Evolutionary conservation across 2,329 filamentous ascomycete genomes (phyloP).

Genomic region (Trichophyton mentagrophytes): DNA sequence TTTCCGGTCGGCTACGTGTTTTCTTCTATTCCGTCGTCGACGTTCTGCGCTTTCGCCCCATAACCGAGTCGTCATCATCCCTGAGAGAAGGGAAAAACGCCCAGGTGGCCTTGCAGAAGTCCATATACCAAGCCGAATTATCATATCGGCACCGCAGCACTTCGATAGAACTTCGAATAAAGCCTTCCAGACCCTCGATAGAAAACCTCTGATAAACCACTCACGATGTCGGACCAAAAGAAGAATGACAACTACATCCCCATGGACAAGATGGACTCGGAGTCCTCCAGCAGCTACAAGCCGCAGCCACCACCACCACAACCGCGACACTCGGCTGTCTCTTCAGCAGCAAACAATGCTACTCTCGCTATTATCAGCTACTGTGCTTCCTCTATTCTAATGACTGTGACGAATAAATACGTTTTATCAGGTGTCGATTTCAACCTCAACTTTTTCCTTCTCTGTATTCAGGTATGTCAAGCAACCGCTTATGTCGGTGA

Average conservation of each 20-base stretch:
- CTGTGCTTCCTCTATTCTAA: slow-evolving; percentile 91
- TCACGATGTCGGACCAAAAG: slow-evolving; percentile 74
- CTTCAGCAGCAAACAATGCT: slow-evolving; percentile 58
- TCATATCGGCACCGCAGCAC: background rate
- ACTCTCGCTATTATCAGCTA: slow-evolving; percentile 73
- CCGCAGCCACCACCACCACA: slow-evolving; percentile 27
- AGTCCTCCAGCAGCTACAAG: slow-evolving; percentile 37
- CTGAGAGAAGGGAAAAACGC: background rate
- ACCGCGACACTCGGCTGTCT: slow-evolving; percentile 24
- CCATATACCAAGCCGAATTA: too few relatives aligned
- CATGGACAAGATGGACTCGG: slow-evolving; percentile 48
- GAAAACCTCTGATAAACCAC: background rate
- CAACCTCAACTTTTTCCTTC: slow-evolving; percentile 93
- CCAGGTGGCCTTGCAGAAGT: background rate
- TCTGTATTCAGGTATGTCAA: slow-evolving; percentile 69
- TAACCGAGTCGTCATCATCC: background rate
- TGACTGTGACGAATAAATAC: slow-evolving; percentile 99
- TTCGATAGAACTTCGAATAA: background rate
- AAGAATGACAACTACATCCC: slow-evolving; percentile 68
- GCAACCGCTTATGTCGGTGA: slow-evolving; percentile 17
- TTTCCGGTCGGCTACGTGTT: background rate
- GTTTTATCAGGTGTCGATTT: slow-evolving; percentile 81
- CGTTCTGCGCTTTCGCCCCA: background rate
- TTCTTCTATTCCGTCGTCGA: background rate
- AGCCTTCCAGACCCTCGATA: background rate